These are phyloP conservation scores for Epichloe hybrida DNA, from an alignment of 2,329 filamentous ascomycete species.

Conservation along the genomic window DNA sequence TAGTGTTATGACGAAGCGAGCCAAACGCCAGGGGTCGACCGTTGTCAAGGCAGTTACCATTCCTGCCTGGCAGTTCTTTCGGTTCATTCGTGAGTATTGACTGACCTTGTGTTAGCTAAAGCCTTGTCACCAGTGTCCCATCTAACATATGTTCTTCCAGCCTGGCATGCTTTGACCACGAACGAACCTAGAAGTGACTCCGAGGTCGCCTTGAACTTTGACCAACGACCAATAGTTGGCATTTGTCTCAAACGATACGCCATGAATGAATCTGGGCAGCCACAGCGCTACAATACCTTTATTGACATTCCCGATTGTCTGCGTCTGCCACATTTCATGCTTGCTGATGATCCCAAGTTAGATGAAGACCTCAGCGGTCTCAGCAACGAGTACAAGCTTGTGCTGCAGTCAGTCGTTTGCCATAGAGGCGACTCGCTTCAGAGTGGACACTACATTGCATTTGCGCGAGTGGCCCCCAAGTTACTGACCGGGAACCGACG, in stretches of 20 bases:
- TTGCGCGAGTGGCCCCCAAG: conserved; percentile 61
- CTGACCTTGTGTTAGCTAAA: background rate
- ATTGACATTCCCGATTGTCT: conserved; percentile 78
- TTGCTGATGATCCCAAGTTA: conserved; percentile 56
- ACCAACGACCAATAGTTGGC: conserved; percentile 71
- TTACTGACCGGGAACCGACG: conserved; percentile 46
- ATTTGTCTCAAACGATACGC: conserved; percentile 84
- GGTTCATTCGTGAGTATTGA: conserved; percentile 60
- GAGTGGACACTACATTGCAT: conserved; percentile 82
- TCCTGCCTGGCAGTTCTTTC: conserved; percentile 96
- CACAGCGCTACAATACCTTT: conserved; percentile 62
- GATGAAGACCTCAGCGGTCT: conserved; percentile 46
- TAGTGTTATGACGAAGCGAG: conserved; percentile 27
- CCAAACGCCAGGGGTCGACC: conserved; percentile 32
- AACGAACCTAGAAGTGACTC: conserved; percentile 48
- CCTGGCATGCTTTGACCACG: conserved; percentile 63
- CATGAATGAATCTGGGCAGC: conserved; percentile 54
- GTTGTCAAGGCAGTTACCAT: conserved; percentile 75
- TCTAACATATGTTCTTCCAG: conserved; percentile 25
- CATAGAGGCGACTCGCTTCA: conserved; percentile 77
- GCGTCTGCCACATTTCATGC: conserved; percentile 79
- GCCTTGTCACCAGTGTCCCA: background rate
- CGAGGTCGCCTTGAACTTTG: conserved; percentile 82
- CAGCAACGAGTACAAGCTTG: conserved; percentile 83
- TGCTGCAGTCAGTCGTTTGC: conserved; percentile 82